Base-by-base conservation (phyloP, 768 basidiomycete species). In the Cystobasidium onofrii region DNA sequence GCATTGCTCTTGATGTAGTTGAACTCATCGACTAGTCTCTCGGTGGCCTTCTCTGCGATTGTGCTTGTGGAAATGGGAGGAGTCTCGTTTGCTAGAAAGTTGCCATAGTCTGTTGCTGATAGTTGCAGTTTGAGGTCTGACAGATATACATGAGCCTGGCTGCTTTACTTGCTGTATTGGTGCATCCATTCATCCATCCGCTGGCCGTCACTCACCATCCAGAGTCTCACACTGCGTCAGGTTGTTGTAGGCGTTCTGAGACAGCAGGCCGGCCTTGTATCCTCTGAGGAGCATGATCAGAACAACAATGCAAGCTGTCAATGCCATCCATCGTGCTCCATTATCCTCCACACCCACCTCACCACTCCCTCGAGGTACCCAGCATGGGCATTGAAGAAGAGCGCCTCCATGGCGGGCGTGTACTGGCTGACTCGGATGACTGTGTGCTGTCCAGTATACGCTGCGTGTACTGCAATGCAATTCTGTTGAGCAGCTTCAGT, bases 191-290 rank as follows among this genome's bases (percentile, higher is more conserved):
- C 39, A 31, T n/a, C 27, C 57, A 12, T 60, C 57, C 13, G 25
- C 31, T 12, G 12, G 57, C 57, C n/a, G 20, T 1, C 27, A 76
- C 84, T 67, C 77, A 92, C 95, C 95, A 84, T 98, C 96, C 34
- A 98, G 86, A 31, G 87, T 91, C 83, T 99, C 96, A 86, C 96
- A 98, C 82, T 99, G 96, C 2, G 90, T 90, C 81, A 99, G 83
- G 82, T 92, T 97, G 79, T 88, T 85, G 82, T 98, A 99, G 80
- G 95, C 91, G 78, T 84, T 86, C 81, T 92, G 91, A 62, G 88
- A 89, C 55, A 99, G 86, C 74, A 97, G 88, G 31, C 92, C 94
- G 55, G 90, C 87, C 82, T 92, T 95, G 87, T 93, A 97, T 10
- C 96, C 96, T 76, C 95, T 84, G 34, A 91, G 86, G 46, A 91